These are phyloP conservation scores for Sporobolomyces phaffii DNA, from an alignment of 768 basidiomycete genomes.

Conservation along the genomic window DNA sequence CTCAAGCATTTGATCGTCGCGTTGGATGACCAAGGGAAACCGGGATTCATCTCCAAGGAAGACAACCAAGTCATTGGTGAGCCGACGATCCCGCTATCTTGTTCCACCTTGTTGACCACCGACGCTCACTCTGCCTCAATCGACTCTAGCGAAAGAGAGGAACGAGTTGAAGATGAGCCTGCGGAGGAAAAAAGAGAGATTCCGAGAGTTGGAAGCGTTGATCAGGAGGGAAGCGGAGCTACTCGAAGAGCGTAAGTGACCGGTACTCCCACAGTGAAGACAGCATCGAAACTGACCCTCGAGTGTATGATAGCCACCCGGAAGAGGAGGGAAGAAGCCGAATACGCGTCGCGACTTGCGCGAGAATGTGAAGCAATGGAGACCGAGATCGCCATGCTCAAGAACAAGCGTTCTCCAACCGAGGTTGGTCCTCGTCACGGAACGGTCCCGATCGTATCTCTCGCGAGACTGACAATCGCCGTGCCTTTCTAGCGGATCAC, in stretches of 20 bases:
- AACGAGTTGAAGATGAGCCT: conserved; percentile 15
- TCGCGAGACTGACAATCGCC: too few relatives aligned
- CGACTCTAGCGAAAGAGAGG: neutral
- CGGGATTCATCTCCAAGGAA: neutral
- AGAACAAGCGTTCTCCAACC: conserved; percentile 34
- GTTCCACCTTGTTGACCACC: too few relatives aligned
- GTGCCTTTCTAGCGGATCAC: conserved; percentile 29
- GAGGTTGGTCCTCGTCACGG: conserved; percentile 3
- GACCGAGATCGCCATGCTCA: conserved; percentile 38
- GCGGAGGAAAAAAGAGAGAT: conserved; percentile 15
- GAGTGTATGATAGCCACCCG: neutral
- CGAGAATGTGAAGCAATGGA: conserved; percentile 37
- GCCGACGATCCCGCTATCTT: neutral
- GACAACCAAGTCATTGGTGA: conserved; percentile 17
- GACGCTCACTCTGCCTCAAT: too few relatives aligned
- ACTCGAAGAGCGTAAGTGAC: conserved; percentile 21
- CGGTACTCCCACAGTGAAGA: too few relatives aligned
- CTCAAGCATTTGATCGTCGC: conserved; percentile 18
- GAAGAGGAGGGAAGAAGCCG: conserved; percentile 4
- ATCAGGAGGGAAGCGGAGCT: conserved; percentile 26
- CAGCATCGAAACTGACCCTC: too few relatives aligned
- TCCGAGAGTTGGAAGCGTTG: conserved; percentile 19
- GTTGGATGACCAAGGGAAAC: conserved; percentile 6
- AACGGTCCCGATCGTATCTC: neutral
- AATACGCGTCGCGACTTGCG: conserved; percentile 2